Percentiles rank a stretch among this genome's conserved stretches.
These are phyloP conservation scores for Fusarium dlaminii DNA, from an alignment of 2,329 filamentous ascomycete genomes.

Conservation along the genomic window DNA sequence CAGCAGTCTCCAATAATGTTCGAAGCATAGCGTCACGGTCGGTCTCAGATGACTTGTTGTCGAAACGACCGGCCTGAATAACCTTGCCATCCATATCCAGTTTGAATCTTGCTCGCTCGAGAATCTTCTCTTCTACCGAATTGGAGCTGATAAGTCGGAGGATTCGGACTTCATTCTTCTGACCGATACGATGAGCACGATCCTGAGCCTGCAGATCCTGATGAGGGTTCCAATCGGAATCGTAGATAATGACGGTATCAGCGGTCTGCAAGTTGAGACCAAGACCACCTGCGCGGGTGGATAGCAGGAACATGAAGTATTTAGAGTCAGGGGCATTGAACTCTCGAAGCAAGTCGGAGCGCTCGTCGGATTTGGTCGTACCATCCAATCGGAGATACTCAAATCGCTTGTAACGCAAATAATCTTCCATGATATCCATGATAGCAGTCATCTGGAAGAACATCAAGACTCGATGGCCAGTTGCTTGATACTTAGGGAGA, in stretches of 20 bases:
- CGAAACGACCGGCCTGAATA: slow-evolving; percentile 98
- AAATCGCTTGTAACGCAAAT: slow-evolving; percentile 83
- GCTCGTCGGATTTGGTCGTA: slow-evolving; percentile 97
- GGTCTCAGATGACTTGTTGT: slow-evolving; percentile 98
- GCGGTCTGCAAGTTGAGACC: slow-evolving; percentile 97
- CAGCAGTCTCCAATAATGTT: slow-evolving; percentile 87
- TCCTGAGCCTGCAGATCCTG: slow-evolving; percentile 99
- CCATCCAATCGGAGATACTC: slow-evolving; percentile 93
- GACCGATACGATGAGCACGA: slow-evolving; percentile 99
- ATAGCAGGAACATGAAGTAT: slow-evolving; percentile 98
- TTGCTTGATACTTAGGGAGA: slow-evolving; percentile 90
- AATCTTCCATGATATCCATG: slow-evolving; percentile 99
- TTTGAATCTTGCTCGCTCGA: slow-evolving; percentile 97
- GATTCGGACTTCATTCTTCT: slow-evolving; percentile 99
- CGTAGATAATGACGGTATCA: slow-evolving; percentile 99
- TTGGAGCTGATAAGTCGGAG: slow-evolving; percentile 94
- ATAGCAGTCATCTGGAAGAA: slow-evolving; percentile 99
- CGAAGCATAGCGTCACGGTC: slow-evolving; percentile 97
- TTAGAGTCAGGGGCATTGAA: slow-evolving; percentile 93
- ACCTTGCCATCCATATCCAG: slow-evolving; percentile 99
- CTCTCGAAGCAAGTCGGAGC: slow-evolving; percentile 85
- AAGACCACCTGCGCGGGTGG: slow-evolving; percentile 96
- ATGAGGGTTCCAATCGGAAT: slow-evolving; percentile 99
- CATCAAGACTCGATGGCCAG: slow-evolving; percentile 95
- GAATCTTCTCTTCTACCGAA: slow-evolving; percentile 97